Percentiles rank a stretch among this genome's conserved stretches.
Conservation (phyloP, 805 yeast genomes). For the Candida hungchunana region DNA sequence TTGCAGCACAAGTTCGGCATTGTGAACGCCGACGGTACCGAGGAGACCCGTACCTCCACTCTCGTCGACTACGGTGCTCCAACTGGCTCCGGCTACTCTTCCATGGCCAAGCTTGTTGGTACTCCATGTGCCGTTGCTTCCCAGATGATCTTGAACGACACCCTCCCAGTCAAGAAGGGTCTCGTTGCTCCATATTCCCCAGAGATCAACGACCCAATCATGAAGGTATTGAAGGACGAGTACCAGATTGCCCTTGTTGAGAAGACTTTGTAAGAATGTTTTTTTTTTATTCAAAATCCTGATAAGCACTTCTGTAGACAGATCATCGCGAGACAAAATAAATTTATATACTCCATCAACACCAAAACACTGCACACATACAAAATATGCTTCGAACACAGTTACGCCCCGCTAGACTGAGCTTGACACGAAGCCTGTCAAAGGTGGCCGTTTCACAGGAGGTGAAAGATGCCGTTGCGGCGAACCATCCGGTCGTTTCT, state of each 20-base stretch:
- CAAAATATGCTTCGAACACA: too few species aligned
- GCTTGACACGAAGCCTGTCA: conserved; percentile 2
- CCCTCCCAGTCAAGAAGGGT: conserved; percentile 74
- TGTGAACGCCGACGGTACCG: conserved; percentile 90
- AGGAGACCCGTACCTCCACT: conserved; percentile 92
- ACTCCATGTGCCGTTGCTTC: conserved; percentile 97
- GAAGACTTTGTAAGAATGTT: conserved; percentile 48
- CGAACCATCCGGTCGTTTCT: conserved; percentile 67
- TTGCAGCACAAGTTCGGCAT: conserved; percentile 98
- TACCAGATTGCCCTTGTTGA: conserved; percentile 85
- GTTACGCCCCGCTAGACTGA: background rate
- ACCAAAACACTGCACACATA: too few species aligned
- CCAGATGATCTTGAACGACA: conserved; percentile 71
- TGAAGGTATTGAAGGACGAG: conserved; percentile 86
- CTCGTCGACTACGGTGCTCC: conserved; percentile 90
- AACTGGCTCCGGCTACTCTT: conserved; percentile 80
- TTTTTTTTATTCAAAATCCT: background rate
- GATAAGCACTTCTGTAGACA: background rate
- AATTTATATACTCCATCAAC: background rate
- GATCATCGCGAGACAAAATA: too few species aligned
- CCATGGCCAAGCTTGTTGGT: conserved; percentile 98
- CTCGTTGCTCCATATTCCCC: conserved; percentile 90
- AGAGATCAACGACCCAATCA: conserved; percentile 84
- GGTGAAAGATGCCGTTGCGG: conserved; percentile 55
- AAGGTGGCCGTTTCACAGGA: conserved; percentile 39